Base-by-base conservation (phyloP, 108 stramenopile species). In the Epithemia pelagica region DNA sequence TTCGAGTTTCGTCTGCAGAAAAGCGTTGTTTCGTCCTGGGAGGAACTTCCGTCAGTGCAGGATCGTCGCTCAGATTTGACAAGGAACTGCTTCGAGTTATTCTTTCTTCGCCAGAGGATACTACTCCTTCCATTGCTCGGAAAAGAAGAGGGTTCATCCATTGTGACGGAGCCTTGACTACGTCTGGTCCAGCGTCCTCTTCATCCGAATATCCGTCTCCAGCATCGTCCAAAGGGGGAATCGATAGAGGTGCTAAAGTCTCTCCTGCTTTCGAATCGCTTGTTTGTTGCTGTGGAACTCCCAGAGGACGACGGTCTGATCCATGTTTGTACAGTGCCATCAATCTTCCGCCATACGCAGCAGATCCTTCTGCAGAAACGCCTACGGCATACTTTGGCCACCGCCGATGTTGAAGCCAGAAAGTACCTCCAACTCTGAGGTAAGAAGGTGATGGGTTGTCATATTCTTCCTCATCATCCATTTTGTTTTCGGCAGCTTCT, bases 381-480 rank as follows among this genome's bases (percentile, higher is more conserved):
- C 95, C 95, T 27, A 96, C 89, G 22, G 66, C 37, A 72, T 86
- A 95, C 56, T 72, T 75, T 0, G 90, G 77, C 95, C 95, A 95
- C 46, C 80, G 68, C 62, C 77, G 76, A 61, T 83, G 85, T 31
- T 74, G 64, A 0, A 96, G 66, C 32, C 73, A 78, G 59, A 93
- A 95, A 0, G 90, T 72, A 27, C 77, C 62, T 20, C 89, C 96
- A 54, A 90, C 74, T 1, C 70, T 76, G 20, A 96, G 53, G 62
- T 74, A 72, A 18, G 75, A 73, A 23, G 76, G 69, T 57, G 74
- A 72, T 22, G 80, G 62, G 32, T 79, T 74, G 28, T 30, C 30
- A 3, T 69, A 59, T 30, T 65, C 59, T 22, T 69, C n/a, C 7
- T 76, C 75, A 23, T 33, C 32, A 53, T 67, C n/a, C 25, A 32